Evolutionary conservation across 371 early-diverging fungal genomes (phyloP), one percentile per base, ranked within the genome.

Genomic region (Homolaphlyctis polyrhiza): DNA sequence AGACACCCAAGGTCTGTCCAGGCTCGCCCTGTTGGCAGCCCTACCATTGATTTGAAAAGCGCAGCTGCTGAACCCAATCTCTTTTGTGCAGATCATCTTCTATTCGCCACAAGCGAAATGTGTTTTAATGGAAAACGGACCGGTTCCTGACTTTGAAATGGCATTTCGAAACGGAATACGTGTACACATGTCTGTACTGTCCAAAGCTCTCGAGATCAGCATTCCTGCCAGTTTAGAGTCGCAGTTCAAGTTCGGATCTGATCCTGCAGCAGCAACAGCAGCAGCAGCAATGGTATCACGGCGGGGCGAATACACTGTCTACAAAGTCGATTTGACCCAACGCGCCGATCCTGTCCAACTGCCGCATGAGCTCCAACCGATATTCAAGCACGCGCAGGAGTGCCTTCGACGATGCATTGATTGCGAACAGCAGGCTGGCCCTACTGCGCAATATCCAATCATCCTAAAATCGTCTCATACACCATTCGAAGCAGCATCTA

Each of bases 41-140:
- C 8, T 11, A 5, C 23, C 58, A 11, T 25, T 25, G 25, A 23
- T 30, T 54, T 14, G 67, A 57, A n/a, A 27, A 62, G 28, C 25
- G 50, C 18, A 13, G 21, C 13, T 58, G 30, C 33, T 8, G 47
- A 35, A 3, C 33, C 30, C 21, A 2, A 3, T 27, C 32, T 5
- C 30, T 62, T 28, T 8, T 35, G 18, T 35, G 3, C 35, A 78
- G 70, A 77, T 87, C 48, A 58, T 73, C 1, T 75, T 88, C 32
- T 77, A 73, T 55, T 84, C 86, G 4, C 82, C 88, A 13, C 86
- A 85, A 67, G 89, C 86, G 1, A 76, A 80, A 36, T 87, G 82
- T 52, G 35, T 71, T 34, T 59, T 85, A 50, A 87, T 85, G 79
- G 87, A 86, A 50, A 86, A 87, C 60, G 61, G 39, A 18, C 85